A percentile compares a stretch with the other conserved stretches of the same genome.
These are phyloP conservation scores for Teunomyces tritomae DNA, from an alignment of 805 yeast genomes.

Conservation along the genomic window DNA sequence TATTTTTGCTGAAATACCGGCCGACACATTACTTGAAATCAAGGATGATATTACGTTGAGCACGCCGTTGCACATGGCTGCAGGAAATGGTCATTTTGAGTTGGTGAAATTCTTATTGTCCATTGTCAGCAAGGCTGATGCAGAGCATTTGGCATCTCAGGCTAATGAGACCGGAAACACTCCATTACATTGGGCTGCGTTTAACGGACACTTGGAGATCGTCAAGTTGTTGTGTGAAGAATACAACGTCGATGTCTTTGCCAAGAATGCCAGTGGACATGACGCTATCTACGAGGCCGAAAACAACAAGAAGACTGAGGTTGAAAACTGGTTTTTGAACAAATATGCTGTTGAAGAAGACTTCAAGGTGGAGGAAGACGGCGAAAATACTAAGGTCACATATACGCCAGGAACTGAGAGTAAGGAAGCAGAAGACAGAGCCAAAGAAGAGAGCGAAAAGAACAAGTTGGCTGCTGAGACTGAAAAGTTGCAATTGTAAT, in stretches of 20 bases:
- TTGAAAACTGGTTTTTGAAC: conserved; percentile 73
- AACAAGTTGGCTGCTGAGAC: conserved; percentile 20
- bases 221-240: conserved; percentile 70
- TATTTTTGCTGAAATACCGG: conserved; percentile 59
- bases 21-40: conserved; percentile 42
- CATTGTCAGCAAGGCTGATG: conserved; percentile 44
- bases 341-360: conserved; percentile 67
- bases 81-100: conserved; percentile 87
- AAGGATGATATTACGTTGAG: conserved; percentile 63
- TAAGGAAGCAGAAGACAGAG: conserved; percentile 39
- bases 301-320: conserved; percentile 66
- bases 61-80: conserved; percentile 91
- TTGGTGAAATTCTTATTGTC: conserved; percentile 60
- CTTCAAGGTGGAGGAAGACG: conserved; percentile 41
- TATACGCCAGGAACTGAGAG: conserved; percentile 44
- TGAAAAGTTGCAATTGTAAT: conserved; percentile 22
- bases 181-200: conserved; percentile 94
- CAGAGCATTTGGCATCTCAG: conserved; percentile 28
- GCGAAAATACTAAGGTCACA: conserved; percentile 41
- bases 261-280: conserved; percentile 70
- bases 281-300: conserved; percentile 92
- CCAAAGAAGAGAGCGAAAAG: conserved; percentile 41
- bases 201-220: conserved; percentile 75
- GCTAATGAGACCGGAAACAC: conserved; percentile 86
- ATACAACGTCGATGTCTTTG: conserved; percentile 76